Percentiles rank a stretch among this genome's conserved stretches.
Evolutionary conservation across 2,329 filamentous ascomycete genomes (phyloP).

Genomic region (Aspergillus fumigatus): DNA sequence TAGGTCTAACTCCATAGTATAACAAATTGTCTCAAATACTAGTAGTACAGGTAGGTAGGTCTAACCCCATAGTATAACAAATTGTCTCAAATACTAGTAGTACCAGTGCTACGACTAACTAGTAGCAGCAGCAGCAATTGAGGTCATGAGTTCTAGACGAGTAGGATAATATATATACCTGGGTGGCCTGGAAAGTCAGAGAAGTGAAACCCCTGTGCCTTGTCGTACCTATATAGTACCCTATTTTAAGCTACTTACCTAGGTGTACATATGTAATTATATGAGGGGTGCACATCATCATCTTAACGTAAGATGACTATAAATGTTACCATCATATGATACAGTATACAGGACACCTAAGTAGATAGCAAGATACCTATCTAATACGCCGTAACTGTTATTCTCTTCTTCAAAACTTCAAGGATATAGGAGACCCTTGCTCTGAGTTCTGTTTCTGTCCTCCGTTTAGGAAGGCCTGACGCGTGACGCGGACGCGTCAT

Average conservation of each 20-base stretch:
- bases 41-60: no score
- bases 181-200: neutral
- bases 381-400: neutral
- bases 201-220: neutral
- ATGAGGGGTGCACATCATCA: neutral
- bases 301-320: neutral
- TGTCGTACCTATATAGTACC: neutral
- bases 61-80: no score
- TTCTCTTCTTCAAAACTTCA: neutral
- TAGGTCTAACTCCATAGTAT: neutral
- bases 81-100: neutral
- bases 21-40: neutral
- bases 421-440: neutral
- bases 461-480: constrained; percentile 6
- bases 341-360: neutral
- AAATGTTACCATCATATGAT: neutral
- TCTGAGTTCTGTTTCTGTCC: neutral
- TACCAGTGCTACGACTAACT: neutral
- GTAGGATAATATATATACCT: neutral
- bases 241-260: neutral
- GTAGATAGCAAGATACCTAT: neutral
- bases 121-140: neutral
- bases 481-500: constrained; percentile 24
- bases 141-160: no score
- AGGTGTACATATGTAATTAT: no score